Base-by-base conservation (phyloP, 2,329 filamentous ascomycete species). In the Esteya vermicola region DNA sequence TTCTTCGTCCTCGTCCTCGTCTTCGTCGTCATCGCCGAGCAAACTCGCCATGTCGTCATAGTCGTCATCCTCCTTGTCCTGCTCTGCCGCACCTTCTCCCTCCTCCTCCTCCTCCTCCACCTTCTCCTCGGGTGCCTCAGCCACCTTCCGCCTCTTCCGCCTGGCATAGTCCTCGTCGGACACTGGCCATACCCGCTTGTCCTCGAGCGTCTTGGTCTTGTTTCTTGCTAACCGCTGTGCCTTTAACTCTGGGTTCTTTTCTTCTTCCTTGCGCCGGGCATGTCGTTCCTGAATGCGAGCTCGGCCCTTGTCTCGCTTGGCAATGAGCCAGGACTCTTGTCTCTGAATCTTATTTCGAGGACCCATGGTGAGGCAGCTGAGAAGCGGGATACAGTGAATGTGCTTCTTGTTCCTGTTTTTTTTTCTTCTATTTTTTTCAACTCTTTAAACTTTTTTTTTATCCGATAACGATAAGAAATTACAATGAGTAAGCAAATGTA, bases 151-250 rank as follows among this genome's bases (percentile, higher is more conserved):
- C 48, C 67, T 64, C 61, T 74, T 78, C 49, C 76, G 55, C 52
- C 71, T 64, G 48, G 75, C 69, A 40, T 62, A 68, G 48, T 79
- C 73, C 36, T 68, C 58, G 41, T 71, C 70, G 36, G 78, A 78
- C 37, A 88, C 78, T 52, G 95, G 88, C 85, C 85, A 96, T 25
- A 85, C 77, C 56, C 91, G 76, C 66, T 94, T 94, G 51, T 78
- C 75, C 51, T 95, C 88, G 43, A 94, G 70, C 1, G 85, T 93
- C 40, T 75, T 59, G 0, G 91, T 82, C 33, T 86, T 71, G 62
- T 94, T 94, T 49, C 72, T 75, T 44, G 76, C 77, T 45, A 89
- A 65, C 51, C 91, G 75, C 48, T 81, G 73, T 45, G 75, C 75
- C 49, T 77, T 76, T 44, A 94, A 61, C 43, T 75, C 71, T 2